These are phyloP conservation scores for Puccinia brachypodii DNA, from an alignment of 1,284 basidiomycete species.

Conservation along the genomic window DNA sequence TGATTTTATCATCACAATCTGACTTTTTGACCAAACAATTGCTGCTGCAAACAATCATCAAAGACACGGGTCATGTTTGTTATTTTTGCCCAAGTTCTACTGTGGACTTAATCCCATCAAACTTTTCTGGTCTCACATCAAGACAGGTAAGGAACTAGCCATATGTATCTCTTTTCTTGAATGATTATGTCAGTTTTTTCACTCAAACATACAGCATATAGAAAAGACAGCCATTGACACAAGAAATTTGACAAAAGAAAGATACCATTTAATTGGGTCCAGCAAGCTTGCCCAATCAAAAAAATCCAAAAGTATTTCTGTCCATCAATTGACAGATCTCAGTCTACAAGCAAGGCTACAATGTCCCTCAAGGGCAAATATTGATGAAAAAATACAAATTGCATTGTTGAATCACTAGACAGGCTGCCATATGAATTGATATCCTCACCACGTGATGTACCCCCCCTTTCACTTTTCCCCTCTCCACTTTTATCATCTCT, in stretches of 20 bases:
- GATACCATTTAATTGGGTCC: background rate
- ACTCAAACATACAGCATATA: background rate
- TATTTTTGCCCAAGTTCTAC: slow-evolving; percentile 29
- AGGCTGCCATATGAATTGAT: background rate
- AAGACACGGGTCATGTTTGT: slow-evolving; percentile 17
- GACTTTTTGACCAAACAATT: background rate
- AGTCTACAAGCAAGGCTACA: slow-evolving; percentile 10
- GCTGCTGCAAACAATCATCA: background rate
- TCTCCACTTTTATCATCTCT: no score
- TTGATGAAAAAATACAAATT: background rate
- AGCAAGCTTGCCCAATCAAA: background rate
- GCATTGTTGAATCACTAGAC: background rate
- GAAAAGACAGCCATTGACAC: background rate
- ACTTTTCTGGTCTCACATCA: slow-evolving; percentile 25
- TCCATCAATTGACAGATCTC: slow-evolving; percentile 2
- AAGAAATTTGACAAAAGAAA: slow-evolving; percentile 4
- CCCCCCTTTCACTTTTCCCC: background rate
- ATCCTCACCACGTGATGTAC: background rate
- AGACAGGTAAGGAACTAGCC: background rate
- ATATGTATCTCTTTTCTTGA: background rate
- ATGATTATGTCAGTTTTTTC: background rate
- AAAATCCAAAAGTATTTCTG: background rate
- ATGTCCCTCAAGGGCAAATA: background rate
- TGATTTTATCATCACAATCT: background rate
- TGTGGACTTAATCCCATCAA: slow-evolving; percentile 28